Evolutionary conservation across 352 stramenopile genomes (phyloP), one percentile per base, ranked within the genome.

Genomic region (Phytophthora rubi): DNA sequence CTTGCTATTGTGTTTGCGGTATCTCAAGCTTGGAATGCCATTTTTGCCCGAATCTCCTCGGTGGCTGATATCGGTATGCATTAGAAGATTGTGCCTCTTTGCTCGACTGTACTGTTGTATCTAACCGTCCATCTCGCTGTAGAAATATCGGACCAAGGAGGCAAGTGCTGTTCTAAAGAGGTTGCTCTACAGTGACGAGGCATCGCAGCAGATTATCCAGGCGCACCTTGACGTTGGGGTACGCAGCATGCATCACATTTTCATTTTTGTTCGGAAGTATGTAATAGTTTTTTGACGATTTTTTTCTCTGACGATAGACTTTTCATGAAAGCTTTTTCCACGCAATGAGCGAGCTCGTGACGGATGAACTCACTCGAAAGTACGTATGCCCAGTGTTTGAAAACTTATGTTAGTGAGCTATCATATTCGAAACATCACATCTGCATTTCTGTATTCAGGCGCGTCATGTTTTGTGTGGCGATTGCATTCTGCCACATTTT

Each of bases 21-120:
- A 48, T 48, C 39, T 48, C 15, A 60, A 91, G 83, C 53, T 86
- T 33, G 85, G 85, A 9, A 86, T 92, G 79, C 82, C 82, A 8
- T 88, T 91, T 47, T 68, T 91, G 4, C 85, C 85, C 0, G 85
- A 92, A 66, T 92, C 85, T 7, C 83, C 81, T 47, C 79, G 85
- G 39, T 92, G 85, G 85, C 72, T 92, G 8, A 74, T 89, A 39
- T 80, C 79, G 37, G 84, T 90, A 21, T 33, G 69, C 23, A 39
- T 16, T n/a, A 42, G 16, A 58, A 9, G 9, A 30, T 13, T n/a
- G 18, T 53, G 15, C 9, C 42, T 44, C 21, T 42, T 42, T 42
- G 15, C 10, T 42, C 35, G 15, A 18, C 30, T 33, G 12, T 26
- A 26, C 2, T 12, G 8, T 4, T 62, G 56, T 9, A 48, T 51